Evolutionary conservation across 139 green algal species (phyloP), one percentile per base, ranked within the genome.

Genomic region (Chlorella sp.): DNA sequence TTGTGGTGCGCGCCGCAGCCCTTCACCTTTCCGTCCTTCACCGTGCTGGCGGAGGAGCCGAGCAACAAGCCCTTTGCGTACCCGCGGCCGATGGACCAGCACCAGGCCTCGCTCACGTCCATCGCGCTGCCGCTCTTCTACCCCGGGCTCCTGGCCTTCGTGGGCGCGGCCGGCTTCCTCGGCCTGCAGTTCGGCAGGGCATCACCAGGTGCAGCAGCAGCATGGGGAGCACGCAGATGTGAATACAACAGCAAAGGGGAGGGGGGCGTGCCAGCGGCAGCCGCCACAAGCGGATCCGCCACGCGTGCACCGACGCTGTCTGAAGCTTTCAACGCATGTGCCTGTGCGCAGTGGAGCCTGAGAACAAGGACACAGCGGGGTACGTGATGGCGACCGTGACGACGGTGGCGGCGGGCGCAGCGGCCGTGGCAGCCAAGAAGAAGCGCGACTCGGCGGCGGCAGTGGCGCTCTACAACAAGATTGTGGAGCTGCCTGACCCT

Each of bases 401-500:
- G 1, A 88, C 69, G 3, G 88, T 77, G 26, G 80, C 77, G 0
- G 84, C 76, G 14, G 80, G 76, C 24, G 77, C 75, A 33, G 77
- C 74, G 14, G 82, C 72, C 31, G 70, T 78, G 30, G 71, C 79
- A 62, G 84, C 84, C 2, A 83, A 88, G 77, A 84, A 87, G 71
- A 88, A 87, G 78, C 85, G 91, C 31, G 74, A 86, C 62, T 74
- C 76, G 22, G 86, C 82, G 5, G 86, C 88, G 10, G 82, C 86
- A 17, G 84, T 94, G 14, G 88, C 89, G 35, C 78, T 96, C 60
- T 84, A 91, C 75, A 95, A 96, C 76, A 50, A 77, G 31, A 79
- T 96, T n/a, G 90, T 90, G 35, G 74, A 82, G 0, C 74, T 90
- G 68, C 69, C 73, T 3, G 85, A 93, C 32, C 81, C 86, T 6